Base-by-base conservation (phyloP, 177 flowering plant genomes). In the Telopea speciosissima region DNA sequence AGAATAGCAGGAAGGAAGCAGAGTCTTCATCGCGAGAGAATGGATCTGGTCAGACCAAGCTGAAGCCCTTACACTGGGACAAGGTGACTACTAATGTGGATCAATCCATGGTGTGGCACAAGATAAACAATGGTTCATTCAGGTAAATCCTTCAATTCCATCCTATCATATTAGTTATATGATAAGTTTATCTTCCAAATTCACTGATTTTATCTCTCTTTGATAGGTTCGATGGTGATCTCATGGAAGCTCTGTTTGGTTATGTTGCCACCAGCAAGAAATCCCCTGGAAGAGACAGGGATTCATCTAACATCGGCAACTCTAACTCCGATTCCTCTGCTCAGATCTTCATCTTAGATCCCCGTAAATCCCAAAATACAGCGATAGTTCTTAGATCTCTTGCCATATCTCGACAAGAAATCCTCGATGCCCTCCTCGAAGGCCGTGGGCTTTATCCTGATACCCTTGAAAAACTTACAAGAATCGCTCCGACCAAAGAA, bases 11-110 rank as follows among this genome's bases (percentile, higher is more conserved):
- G 7, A 36, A 36, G 40, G 40, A 36, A 36, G 73, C 44, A 33
- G 73, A 77, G 45, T 19, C 81, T 67, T 58, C 86, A 17, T 19
- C 69, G 0, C 74, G 59, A 63, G 86, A 83, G 40, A 67, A 66
- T 40, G 31, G 68, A 23, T 66, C 36, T 36, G 75, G 40, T 31
- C 24, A 44, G 11, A 81, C 80, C 42, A 92, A 89, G 81, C 68
- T 93, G 74, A 93, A 91, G 82, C 93, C 98, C 17, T 75, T 93
- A 73, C 97, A 91, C 62, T 93, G 98, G 98, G 98, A 93, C 68
- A 93, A 90, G 79, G 88, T 93, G 54, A 73, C 72, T 25, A 81
- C 87, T 5, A 83, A 88, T 65, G 79, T 77, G 0, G 86, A 89
- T 66, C 96, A 91, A 71, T 91, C 98, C 54, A 84, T 88, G 86